phyloP scores from a whole-genome alignment of 257 asterid species.

The Plantago major region DNA sequence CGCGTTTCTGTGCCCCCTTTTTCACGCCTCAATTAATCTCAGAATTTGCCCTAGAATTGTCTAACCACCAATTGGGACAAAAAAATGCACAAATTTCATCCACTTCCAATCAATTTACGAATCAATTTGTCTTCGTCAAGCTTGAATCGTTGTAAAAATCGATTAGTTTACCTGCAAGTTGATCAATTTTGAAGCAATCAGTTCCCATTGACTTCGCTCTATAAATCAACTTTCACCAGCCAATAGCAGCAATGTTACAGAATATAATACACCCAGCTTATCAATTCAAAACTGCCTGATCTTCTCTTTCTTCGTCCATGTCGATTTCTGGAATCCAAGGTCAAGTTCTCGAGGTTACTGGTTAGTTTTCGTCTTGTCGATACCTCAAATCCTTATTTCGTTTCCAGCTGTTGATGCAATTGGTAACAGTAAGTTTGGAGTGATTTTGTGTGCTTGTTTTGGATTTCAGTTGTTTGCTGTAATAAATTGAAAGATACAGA shows the following conservation, averaged over 20 bases:
- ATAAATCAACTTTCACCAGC: background rate
- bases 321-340: constrained; percentile 82
- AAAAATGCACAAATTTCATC: background rate
- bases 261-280: background rate
- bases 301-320: constrained; percentile 37
- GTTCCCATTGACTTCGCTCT: background rate
- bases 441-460: constrained; percentile 4
- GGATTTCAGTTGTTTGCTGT: constrained; percentile 66
- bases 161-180: background rate
- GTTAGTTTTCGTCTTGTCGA: constrained; percentile 26
- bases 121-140: constrained; percentile 7
- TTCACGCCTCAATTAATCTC: no score
- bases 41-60: no score
- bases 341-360: constrained; percentile 82
- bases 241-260: background rate
- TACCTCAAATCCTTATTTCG: background rate
- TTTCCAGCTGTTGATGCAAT: no score
- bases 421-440: background rate
- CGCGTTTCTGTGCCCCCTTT: no score
- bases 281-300: constrained; percentile 3
- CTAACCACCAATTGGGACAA: no score
- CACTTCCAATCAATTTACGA: background rate
- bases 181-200: background rate
- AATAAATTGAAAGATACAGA: constrained; percentile 73
- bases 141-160: background rate